A percentile compares a stretch with the other conserved stretches of the same genome.
Evolutionary conservation across 2,329 filamentous ascomycete genomes (phyloP).

Genomic region (Alternaria arbusti): DNA sequence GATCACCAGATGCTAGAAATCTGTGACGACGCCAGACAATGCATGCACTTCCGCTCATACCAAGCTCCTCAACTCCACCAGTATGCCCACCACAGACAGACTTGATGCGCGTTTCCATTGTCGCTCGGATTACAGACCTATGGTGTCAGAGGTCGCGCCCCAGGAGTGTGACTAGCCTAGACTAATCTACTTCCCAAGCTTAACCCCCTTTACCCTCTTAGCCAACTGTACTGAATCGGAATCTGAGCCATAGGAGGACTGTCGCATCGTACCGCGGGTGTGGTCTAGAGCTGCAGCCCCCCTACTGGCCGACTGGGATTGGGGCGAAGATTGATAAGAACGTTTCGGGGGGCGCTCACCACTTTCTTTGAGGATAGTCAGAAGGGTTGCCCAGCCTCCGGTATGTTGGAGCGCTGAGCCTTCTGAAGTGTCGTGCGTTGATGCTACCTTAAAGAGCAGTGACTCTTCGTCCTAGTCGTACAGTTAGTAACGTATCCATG

Average conservation of each 20-base stretch:
- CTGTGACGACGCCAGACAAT: conserved; percentile 1
- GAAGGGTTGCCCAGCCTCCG: conserved; percentile 90
- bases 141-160: conserved; percentile 21
- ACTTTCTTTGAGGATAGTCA: conserved; percentile 93
- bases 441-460: conserved; percentile 84
- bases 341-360: conserved; percentile 94
- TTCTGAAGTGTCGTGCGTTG: conserved; percentile 78
- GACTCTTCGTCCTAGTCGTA: conserved; percentile 79
- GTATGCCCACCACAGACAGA: not conserved
- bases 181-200: conserved; percentile 49
- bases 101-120: not conserved
- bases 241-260: conserved; percentile 50
- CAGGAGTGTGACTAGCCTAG: conserved; percentile 17
- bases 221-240: conserved; percentile 65
- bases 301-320: conserved; percentile 42
- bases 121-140: conserved; percentile 28
- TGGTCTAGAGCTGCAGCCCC: conserved; percentile 46
- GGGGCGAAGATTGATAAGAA: conserved; percentile 39
- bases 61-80: conserved; percentile 2
- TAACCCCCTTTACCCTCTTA: conserved; percentile 71
- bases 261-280: conserved; percentile 25
- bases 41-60: conserved; percentile 11
- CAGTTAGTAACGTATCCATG: conserved; percentile 10
- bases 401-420: conserved; percentile 84
- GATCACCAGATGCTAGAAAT: not conserved